Percentiles rank a stretch among this genome's conserved stretches.
Evolutionary conservation across 2,329 filamentous ascomycete genomes (phyloP).

Genomic region (Leptodontidium sp.): DNA sequence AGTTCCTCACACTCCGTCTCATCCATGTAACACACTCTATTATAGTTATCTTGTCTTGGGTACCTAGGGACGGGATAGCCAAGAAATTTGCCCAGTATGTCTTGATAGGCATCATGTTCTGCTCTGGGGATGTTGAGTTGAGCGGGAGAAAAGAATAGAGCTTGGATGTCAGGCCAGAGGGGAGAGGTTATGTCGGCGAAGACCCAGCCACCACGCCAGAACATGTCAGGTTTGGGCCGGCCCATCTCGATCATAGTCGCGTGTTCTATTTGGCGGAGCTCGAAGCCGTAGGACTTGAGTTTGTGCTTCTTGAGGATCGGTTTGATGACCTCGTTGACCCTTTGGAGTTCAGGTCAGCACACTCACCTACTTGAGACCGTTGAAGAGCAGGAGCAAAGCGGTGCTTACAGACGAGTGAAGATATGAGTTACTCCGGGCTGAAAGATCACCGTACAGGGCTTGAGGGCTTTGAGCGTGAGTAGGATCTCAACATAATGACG

Average conservation of each 20-base stretch:
- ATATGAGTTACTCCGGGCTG: slow-evolving; percentile 7
- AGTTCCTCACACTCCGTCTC: slow-evolving; percentile 11
- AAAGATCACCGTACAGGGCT: slow-evolving; percentile 18
- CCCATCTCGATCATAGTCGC: slow-evolving; percentile 14
- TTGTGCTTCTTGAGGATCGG: slow-evolving; percentile 22
- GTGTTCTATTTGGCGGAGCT: slow-evolving; percentile 19
- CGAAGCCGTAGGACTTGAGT: slow-evolving; percentile 21
- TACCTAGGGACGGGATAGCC: slow-evolving; percentile 13
- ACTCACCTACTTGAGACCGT: too few relatives aligned
- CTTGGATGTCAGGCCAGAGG: slow-evolving; percentile 15
- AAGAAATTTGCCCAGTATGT: slow-evolving; percentile 9
- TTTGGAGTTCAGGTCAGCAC: background rate
- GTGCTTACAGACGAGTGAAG: slow-evolving; percentile 18
- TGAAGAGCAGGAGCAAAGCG: background rate
- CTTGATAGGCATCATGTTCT: slow-evolving; percentile 4
- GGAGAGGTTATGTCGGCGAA: slow-evolving; percentile 19
- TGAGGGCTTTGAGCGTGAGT: slow-evolving; percentile 17
- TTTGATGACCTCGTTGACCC: slow-evolving; percentile 16
- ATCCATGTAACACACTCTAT: slow-evolving; percentile 17
- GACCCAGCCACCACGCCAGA: slow-evolving; percentile 18
- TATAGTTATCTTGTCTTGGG: background rate
- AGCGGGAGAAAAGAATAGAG: slow-evolving; percentile 1
- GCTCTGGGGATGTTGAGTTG: background rate
- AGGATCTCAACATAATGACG: slow-evolving; percentile 26
- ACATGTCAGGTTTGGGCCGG: slow-evolving; percentile 1